These are phyloP conservation scores for Pseudocercospora eumusae DNA, from an alignment of 2,329 filamentous ascomycete species.

Conservation along the genomic window DNA sequence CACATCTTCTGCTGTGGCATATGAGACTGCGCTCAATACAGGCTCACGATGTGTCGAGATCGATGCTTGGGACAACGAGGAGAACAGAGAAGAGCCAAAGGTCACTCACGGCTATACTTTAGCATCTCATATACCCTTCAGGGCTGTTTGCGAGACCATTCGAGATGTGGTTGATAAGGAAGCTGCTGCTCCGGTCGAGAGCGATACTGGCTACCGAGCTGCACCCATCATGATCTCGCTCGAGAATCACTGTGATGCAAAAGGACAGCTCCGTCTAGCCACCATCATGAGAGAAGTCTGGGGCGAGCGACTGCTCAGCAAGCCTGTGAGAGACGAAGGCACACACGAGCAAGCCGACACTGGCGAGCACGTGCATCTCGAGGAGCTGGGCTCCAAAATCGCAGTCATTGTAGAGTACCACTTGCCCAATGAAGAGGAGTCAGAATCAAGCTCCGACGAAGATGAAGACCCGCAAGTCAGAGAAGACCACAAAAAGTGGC, in stretches of 20 bases:
- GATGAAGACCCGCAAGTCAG: conserved; percentile 41
- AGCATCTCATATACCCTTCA: conserved; percentile 66
- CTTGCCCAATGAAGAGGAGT: conserved; percentile 54
- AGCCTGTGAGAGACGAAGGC: conserved; percentile 59
- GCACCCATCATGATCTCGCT: conserved; percentile 66
- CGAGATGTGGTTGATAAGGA: conserved; percentile 64
- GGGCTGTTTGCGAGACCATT: conserved; percentile 65
- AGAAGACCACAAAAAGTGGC: conserved; percentile 57
- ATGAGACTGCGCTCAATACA: conserved; percentile 62
- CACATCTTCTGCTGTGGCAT: conserved; percentile 62
- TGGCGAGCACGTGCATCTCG: conserved; percentile 59
- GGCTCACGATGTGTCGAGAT: conserved; percentile 73
- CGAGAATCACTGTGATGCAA: conserved; percentile 65
- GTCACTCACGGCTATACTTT: conserved; percentile 61
- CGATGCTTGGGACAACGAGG: conserved; percentile 68
- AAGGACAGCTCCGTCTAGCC: conserved; percentile 61
- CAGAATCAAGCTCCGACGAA: conserved; percentile 41
- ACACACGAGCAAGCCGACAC: conserved; percentile 55
- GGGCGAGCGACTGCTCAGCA: conserved; percentile 61
- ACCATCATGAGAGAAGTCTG: conserved; percentile 67
- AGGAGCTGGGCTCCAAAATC: conserved; percentile 63
- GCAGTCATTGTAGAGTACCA: conserved; percentile 70
- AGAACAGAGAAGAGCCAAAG: conserved; percentile 64
- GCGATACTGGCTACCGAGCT: conserved; percentile 42
- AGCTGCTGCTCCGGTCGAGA: conserved; percentile 47